A percentile compares a stretch with the other conserved stretches of the same genome.
Evolutionary conservation across 495 filamentous ascomycete species (phyloP).

Genomic region (Aspergillus steynii): DNA sequence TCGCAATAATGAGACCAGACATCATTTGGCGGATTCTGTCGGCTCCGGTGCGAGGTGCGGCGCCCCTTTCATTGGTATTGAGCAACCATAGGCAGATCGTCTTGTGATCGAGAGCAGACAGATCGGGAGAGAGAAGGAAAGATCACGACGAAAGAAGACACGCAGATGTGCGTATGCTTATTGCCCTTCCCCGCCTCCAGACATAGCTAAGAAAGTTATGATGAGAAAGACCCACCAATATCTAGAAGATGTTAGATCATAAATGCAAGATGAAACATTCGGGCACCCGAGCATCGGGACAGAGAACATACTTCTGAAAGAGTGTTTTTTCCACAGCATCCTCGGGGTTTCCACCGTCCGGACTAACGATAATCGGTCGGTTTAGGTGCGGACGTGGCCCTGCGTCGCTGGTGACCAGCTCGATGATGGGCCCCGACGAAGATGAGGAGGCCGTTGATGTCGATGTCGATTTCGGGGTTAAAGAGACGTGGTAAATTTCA

Average conservation of each 20-base stretch:
- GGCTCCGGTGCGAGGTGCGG: too few species aligned
- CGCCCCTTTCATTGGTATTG: not conserved
- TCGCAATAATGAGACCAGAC: too few species aligned
- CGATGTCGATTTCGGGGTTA: slow-evolving; percentile 19
- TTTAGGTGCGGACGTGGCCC: slow-evolving; percentile 44
- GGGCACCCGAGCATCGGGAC: not conserved
- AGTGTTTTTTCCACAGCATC: slow-evolving; percentile 43
- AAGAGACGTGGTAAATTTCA: slow-evolving; percentile 41
- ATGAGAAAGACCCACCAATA: slow-evolving; percentile 53
- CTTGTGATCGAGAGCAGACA: not conserved
- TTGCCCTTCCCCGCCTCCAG: slow-evolving; percentile 40
- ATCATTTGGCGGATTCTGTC: too few species aligned
- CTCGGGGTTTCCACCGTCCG: slow-evolving; percentile 38
- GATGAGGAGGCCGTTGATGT: slow-evolving; percentile 6
- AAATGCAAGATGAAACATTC: not conserved
- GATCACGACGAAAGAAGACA: not conserved
- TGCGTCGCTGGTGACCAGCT: slow-evolving; percentile 28
- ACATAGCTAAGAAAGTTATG: slow-evolving; percentile 42
- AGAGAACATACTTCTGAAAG: slow-evolving; percentile 46
- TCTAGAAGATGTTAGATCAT: slow-evolving; percentile 19
- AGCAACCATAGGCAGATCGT: not conserved
- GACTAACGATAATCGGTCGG: slow-evolving; percentile 40
- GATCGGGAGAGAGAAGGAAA: not conserved
- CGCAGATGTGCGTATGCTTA: slow-evolving; percentile 7
- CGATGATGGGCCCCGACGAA: slow-evolving; percentile 18